Conservation (phyloP, 768 basidiomycete species). For the Tremella mesenterica region DNA sequence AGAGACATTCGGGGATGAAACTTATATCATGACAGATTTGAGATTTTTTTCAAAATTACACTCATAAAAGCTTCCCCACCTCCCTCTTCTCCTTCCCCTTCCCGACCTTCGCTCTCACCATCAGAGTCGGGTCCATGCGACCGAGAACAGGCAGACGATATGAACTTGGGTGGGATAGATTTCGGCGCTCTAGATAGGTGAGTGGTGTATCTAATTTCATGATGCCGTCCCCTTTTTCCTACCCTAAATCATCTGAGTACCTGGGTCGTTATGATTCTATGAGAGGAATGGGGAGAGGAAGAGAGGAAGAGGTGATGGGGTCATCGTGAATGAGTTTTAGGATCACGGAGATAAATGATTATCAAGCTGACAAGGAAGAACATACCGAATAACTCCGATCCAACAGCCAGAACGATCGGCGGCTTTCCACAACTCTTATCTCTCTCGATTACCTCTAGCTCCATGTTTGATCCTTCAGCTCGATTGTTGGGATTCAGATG, state of each 20-base stretch:
- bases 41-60: no score
- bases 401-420: slow-evolving; percentile 77
- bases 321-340: no score
- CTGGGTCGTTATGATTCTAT: no score
- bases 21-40: no score
- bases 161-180: slow-evolving; percentile 33
- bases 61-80: no score
- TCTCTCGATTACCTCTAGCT: slow-evolving; percentile 72
- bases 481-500: slow-evolving; percentile 61
- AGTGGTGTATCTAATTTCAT: no score
- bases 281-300: no score
- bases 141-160: slow-evolving; percentile 6
- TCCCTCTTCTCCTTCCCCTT: background rate
- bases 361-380: slow-evolving; percentile 14
- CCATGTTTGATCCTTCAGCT: slow-evolving; percentile 77
- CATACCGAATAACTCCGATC: slow-evolving; percentile 73
- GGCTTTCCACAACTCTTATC: slow-evolving; percentile 63
- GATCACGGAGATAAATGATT: background rate
- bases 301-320: no score
- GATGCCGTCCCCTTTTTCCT: background rate
- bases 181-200: slow-evolving; percentile 27
- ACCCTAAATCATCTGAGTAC: background rate
- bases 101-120: slow-evolving; percentile 1
- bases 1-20: no score
- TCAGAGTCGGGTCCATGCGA: slow-evolving; percentile 1